Percentiles rank a stretch among this genome's conserved stretches.
These are phyloP conservation scores for Penicillium sp. DNA, from an alignment of 2,329 filamentous ascomycete genomes.

Conservation along the genomic window DNA sequence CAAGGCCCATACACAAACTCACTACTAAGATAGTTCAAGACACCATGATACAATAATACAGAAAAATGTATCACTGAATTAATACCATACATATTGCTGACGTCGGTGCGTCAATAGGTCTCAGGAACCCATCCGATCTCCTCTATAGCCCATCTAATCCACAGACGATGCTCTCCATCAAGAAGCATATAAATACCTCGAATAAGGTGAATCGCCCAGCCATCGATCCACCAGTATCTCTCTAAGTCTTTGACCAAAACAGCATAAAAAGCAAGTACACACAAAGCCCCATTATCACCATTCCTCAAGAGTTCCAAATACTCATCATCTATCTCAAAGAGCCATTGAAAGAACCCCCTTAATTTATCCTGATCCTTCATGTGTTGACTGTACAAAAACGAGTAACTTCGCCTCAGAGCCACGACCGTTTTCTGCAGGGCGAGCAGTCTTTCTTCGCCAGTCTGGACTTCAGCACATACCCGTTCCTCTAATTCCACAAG, in stretches of 20 bases:
- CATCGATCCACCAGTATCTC: constrained; percentile 2
- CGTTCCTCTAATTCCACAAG: background rate
- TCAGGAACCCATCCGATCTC: constrained; percentile 4
- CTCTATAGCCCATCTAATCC: constrained; percentile 5
- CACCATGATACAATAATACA: too few species aligned
- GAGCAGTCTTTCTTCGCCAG: background rate
- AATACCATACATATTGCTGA: too few species aligned
- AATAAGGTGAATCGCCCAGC: background rate
- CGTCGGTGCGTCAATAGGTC: too few species aligned
- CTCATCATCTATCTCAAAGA: background rate
- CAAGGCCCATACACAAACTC: too few species aligned
- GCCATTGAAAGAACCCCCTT: constrained; percentile 1
- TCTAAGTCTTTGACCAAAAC: background rate
- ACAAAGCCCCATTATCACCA: background rate
- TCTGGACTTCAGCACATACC: background rate
- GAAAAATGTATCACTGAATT: too few species aligned
- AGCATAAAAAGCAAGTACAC: constrained; percentile 3
- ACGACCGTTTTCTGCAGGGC: background rate
- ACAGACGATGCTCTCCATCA: constrained; percentile 5
- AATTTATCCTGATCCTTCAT: constrained; percentile 2
- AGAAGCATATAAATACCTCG: background rate
- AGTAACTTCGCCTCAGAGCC: constrained; percentile 1
- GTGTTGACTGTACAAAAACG: background rate
- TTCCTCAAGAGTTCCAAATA: background rate
- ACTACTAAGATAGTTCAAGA: too few species aligned